A percentile compares a stretch with the other conserved stretches of the same genome.
Evolutionary conservation across 306 rosid genomes (phyloP).

Genomic region (Acacia crassicarpa): DNA sequence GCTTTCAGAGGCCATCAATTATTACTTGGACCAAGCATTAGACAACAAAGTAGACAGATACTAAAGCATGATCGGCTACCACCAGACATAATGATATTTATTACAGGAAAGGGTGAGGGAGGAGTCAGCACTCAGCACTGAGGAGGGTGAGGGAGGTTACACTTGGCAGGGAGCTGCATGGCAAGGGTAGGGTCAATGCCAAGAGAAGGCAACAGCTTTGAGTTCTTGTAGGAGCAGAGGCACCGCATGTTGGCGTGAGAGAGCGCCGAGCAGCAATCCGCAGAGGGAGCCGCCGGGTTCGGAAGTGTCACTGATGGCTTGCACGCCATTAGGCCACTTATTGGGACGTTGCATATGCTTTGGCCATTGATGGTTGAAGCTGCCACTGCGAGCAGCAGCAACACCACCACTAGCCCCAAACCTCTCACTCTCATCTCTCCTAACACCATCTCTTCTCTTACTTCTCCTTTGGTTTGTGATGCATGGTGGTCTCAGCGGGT

Average conservation of each 20-base stretch:
- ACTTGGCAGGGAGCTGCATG: slow-evolving; percentile 52
- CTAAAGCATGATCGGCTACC: background rate
- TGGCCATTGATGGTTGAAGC: slow-evolving; percentile 26
- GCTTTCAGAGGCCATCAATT: background rate
- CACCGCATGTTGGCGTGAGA: slow-evolving; percentile 48
- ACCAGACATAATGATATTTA: background rate
- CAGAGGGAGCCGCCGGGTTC: slow-evolving; percentile 41
- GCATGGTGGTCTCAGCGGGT: background rate
- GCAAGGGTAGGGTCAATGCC: slow-evolving; percentile 66
- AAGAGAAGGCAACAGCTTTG: slow-evolving; percentile 52
- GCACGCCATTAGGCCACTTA: slow-evolving; percentile 42
- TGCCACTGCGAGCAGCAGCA: slow-evolving; percentile 6
- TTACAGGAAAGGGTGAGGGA: background rate
- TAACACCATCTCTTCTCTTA: background rate
- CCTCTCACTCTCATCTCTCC: background rate
- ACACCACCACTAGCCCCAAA: background rate
- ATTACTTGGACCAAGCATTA: background rate
- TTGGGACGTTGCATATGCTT: slow-evolving; percentile 51
- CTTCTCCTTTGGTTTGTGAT: background rate
- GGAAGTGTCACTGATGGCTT: slow-evolving; percentile 54
- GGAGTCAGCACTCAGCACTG: slow-evolving; percentile 48
- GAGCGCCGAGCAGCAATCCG: slow-evolving; percentile 43
- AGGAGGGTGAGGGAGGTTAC: slow-evolving; percentile 54
- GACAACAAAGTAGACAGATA: background rate
- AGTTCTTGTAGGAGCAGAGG: slow-evolving; percentile 55